phyloP scores from a whole-genome alignment of 495 filamentous ascomycete species.

The Aspergillus ostianus region DNA sequence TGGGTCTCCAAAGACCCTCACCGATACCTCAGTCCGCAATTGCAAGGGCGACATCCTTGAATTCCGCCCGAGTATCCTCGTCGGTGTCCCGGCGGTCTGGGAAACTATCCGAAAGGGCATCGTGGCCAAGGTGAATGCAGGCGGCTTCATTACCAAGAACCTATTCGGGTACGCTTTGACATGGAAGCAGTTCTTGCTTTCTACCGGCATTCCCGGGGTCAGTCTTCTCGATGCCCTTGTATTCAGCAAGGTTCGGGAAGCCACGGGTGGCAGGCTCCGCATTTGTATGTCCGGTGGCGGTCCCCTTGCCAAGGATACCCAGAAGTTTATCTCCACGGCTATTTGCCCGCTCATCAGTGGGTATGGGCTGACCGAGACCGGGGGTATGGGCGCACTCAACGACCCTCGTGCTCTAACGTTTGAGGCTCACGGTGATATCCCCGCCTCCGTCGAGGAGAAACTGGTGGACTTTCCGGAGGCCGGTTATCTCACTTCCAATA shows the following conservation, averaged over 20 bases:
- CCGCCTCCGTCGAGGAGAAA: slow-evolving; percentile 84
- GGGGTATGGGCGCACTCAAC: slow-evolving; percentile 89
- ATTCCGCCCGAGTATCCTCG: slow-evolving; percentile 85
- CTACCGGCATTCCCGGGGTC: slow-evolving; percentile 70
- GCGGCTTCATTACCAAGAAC: slow-evolving; percentile 68
- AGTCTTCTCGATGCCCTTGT: slow-evolving; percentile 69
- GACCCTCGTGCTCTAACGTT: slow-evolving; percentile 89
- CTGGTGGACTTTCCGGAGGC: slow-evolving; percentile 94
- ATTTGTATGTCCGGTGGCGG: slow-evolving; percentile 86
- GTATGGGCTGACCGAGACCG: slow-evolving; percentile 93
- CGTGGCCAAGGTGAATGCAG: slow-evolving; percentile 75
- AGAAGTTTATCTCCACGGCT: slow-evolving; percentile 83
- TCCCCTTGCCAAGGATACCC: slow-evolving; percentile 83
- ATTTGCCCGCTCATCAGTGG: slow-evolving; percentile 86
- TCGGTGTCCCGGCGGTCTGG: slow-evolving; percentile 96
- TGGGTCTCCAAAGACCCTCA: slow-evolving; percentile 88
- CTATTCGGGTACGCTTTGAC: slow-evolving; percentile 91
- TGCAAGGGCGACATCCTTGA: slow-evolving; percentile 96
- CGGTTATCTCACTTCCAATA: slow-evolving; percentile 82
- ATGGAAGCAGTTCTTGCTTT: slow-evolving; percentile 77
- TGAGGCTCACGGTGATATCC: slow-evolving; percentile 73
- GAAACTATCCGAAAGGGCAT: slow-evolving; percentile 98
- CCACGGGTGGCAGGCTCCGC: slow-evolving; percentile 77
- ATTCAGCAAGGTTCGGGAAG: slow-evolving; percentile 89
- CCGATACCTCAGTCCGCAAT: slow-evolving; percentile 85